A percentile compares a stretch with the other conserved stretches of the same genome.
These are phyloP conservation scores for Hymenochaete sp. DNA, from an alignment of 1,284 basidiomycete species.

Conservation along the genomic window DNA sequence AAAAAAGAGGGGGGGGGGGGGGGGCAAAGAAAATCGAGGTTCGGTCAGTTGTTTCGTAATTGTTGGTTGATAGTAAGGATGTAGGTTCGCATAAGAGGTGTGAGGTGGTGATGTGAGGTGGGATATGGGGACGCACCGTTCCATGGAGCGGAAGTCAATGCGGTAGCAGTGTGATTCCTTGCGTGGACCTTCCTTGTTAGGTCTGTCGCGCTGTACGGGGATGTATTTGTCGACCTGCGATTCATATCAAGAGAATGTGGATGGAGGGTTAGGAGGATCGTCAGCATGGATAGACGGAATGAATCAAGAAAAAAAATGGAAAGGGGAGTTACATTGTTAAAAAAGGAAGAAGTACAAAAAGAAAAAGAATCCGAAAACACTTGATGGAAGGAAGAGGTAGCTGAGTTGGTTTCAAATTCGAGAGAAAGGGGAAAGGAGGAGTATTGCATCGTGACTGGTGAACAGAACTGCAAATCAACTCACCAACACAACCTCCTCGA, in stretches of 20 bases:
- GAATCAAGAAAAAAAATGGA: too few relatives aligned
- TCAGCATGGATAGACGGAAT: too few relatives aligned
- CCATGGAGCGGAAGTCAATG: constrained; percentile 95
- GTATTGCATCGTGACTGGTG: constrained; percentile 1
- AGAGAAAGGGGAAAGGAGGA: background rate
- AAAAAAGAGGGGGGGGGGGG: background rate
- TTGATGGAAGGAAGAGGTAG: background rate
- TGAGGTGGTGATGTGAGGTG: background rate
- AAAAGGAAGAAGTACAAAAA: constrained; percentile 8
- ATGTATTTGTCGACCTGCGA: too few relatives aligned
- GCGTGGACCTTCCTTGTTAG: too few relatives aligned
- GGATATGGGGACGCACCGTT: constrained; percentile 59
- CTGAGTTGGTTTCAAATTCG: background rate
- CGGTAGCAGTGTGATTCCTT: constrained; percentile 82
- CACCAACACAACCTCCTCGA: constrained; percentile 85
- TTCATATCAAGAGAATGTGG: too few relatives aligned
- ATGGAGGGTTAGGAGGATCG: too few relatives aligned
- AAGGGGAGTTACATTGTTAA: too few relatives aligned
- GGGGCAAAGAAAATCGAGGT: constrained; percentile 4
- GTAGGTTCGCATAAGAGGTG: background rate
- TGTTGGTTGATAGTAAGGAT: background rate
- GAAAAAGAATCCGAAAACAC: background rate
- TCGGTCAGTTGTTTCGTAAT: background rate
- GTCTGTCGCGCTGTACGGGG: too few relatives aligned
- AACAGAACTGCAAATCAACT: constrained; percentile 22